Conservation (phyloP, 2,329 filamentous ascomycete species). For the Claviceps quebecensis region DNA sequence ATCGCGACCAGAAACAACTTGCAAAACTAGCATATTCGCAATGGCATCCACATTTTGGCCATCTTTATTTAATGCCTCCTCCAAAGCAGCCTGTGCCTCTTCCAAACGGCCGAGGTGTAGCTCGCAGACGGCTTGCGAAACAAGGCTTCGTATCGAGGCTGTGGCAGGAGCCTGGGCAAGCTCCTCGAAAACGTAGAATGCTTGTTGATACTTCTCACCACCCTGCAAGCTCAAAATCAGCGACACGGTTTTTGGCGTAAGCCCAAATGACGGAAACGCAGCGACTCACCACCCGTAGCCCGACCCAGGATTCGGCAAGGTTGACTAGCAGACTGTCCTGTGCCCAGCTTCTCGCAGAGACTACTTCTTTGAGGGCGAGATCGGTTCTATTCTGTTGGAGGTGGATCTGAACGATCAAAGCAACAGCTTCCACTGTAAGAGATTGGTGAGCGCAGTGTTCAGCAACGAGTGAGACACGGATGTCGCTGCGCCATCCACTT, state of each 20-base stretch:
- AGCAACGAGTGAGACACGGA: no score
- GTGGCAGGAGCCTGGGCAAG: constrained; percentile 77
- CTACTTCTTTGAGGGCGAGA: constrained; percentile 78
- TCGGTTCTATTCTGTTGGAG: constrained; percentile 84
- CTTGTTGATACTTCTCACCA: constrained; percentile 88
- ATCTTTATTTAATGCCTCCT: constrained; percentile 65
- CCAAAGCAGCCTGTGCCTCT: constrained; percentile 76
- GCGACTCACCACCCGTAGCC: constrained; percentile 59
- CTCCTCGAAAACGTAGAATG: constrained; percentile 97
- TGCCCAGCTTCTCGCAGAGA: constrained; percentile 78
- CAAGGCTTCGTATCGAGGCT: constrained; percentile 59
- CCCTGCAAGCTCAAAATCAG: constrained; percentile 41
- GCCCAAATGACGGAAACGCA: background rate
- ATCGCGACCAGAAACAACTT: constrained; percentile 62
- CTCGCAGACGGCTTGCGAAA: constrained; percentile 83
- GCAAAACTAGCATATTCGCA: constrained; percentile 71
- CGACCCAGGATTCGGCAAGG: constrained; percentile 89
- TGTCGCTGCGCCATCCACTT: constrained; percentile 21
- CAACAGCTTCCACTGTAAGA: constrained; percentile 57
- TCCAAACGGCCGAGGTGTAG: constrained; percentile 78
- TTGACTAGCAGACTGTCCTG: constrained; percentile 92
- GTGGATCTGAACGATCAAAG: constrained; percentile 83
- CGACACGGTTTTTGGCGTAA: background rate
- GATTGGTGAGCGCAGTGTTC: constrained; percentile 11
- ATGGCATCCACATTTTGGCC: constrained; percentile 59